Conservation (phyloP, 768 basidiomycete species). For the Fomitopsis serialis region DNA sequence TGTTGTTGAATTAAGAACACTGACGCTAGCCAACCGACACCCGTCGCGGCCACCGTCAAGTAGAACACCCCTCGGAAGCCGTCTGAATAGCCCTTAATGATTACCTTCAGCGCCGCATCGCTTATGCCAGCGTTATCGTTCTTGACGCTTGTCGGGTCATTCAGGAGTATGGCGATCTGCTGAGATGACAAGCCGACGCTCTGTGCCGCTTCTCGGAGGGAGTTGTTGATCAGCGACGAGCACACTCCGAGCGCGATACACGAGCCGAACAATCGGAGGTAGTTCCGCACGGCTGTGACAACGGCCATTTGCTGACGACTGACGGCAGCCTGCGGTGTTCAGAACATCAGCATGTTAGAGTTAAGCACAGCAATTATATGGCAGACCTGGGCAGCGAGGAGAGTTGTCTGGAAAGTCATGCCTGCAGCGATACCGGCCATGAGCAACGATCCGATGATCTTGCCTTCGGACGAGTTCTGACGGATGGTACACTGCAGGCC, state of each 20-base stretch:
- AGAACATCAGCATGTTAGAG: too few relatives aligned
- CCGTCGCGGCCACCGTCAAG: conserved; percentile 10
- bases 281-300: conserved; percentile 17
- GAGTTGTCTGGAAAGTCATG: conserved; percentile 20
- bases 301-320: conserved; percentile 16
- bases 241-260: conserved; percentile 32
- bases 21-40: conserved; percentile 10
- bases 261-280: conserved; percentile 34
- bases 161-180: conserved; percentile 7
- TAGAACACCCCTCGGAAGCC: conserved; percentile 17
- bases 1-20: conserved; percentile 9
- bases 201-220: conserved; percentile 4
- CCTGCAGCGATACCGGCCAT: conserved; percentile 34
- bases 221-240: conserved; percentile 22
- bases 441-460: conserved; percentile 31
- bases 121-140: conserved; percentile 5
- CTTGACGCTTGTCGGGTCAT: conserved; percentile 14
- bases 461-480: conserved; percentile 22
- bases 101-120: background rate
- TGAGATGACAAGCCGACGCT: conserved; percentile 4
- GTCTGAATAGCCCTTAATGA: conserved; percentile 13
- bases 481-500: conserved; percentile 34
- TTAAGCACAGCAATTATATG: too few relatives aligned
- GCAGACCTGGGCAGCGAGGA: conserved; percentile 21
- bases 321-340: conserved; percentile 24